A percentile compares a stretch with the other conserved stretches of the same genome.
Evolutionary conservation across 352 stramenopile genomes (phyloP).

Genomic region (Pythium rhizo-oryzae): DNA sequence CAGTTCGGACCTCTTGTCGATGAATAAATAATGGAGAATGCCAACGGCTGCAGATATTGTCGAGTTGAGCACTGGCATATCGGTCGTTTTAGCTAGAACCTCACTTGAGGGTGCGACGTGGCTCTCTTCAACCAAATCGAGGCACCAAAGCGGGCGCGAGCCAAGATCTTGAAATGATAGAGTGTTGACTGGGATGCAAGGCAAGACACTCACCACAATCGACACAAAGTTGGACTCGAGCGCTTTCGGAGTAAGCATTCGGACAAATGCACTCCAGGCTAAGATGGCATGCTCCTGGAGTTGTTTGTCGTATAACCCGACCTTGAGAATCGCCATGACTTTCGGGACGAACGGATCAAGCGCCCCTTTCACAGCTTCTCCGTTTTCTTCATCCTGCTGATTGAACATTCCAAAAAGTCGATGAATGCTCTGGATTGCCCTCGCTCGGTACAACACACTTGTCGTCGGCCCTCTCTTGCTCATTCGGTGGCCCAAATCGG

Average conservation of each 20-base stretch:
- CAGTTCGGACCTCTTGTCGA: conserved; percentile 65
- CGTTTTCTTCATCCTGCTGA: conserved; percentile 30
- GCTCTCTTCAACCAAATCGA: conserved; percentile 2
- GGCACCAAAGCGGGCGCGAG: conserved; percentile 15
- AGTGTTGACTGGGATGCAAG: conserved; percentile 48
- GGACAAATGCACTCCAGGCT: conserved; percentile 78
- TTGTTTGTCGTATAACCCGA: conserved; percentile 57
- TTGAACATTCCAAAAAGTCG: conserved; percentile 70
- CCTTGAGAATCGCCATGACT: conserved; percentile 89
- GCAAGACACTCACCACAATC: conserved; percentile 86
- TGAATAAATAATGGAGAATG: conserved; percentile 63
- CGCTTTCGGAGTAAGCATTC: conserved; percentile 77
- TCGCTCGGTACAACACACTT: conserved; percentile 44
- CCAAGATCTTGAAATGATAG: neutral
- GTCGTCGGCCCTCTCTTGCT: conserved; percentile 37
- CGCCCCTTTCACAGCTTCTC: conserved; percentile 40
- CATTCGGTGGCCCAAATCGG: conserved; percentile 71
- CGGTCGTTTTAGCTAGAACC: neutral
- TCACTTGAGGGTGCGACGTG: neutral
- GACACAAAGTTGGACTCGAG: conserved; percentile 85
- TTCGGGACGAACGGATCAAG: conserved; percentile 89
- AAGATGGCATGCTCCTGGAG: conserved; percentile 66
- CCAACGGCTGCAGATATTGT: conserved; percentile 13
- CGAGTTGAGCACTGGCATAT: neutral
- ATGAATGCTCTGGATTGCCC: conserved; percentile 77